Conservation (phyloP, 108 stramenopile species). For the Halocafeteria seosinensis region DNA sequence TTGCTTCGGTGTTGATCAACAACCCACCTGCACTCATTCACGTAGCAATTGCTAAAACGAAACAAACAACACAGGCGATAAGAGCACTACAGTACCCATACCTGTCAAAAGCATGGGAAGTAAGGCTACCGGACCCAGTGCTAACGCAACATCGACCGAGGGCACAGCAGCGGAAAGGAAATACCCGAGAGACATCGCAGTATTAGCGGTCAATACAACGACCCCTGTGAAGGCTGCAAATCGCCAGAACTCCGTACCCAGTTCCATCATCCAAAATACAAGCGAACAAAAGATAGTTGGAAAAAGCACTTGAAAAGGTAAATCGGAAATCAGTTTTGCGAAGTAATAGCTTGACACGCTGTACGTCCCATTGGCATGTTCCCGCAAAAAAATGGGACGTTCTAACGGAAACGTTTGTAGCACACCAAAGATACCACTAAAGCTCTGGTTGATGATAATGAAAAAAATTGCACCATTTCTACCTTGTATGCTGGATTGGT, state of each 20-base stretch:
- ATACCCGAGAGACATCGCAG: constrained; percentile 3
- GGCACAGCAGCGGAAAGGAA: background rate
- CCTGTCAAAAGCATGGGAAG: background rate
- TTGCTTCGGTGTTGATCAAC: constrained; percentile 9
- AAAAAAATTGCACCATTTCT: constrained; percentile 7
- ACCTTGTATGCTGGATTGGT: constrained; percentile 7
- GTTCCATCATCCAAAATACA: constrained; percentile 10
- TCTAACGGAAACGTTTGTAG: constrained; percentile 9
- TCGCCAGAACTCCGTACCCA: background rate
- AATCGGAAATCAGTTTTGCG: constrained; percentile 1
- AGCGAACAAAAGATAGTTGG: constrained; percentile 7
- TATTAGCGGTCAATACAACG: background rate
- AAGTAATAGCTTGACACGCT: constrained; percentile 1
- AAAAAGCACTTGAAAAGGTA: constrained; percentile 5
- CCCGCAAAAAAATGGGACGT: constrained; percentile 1
- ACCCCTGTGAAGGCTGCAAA: constrained; percentile 8
- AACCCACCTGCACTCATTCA: constrained; percentile 11
- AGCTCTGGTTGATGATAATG: constrained; percentile 11
- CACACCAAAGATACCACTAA: constrained; percentile 4
- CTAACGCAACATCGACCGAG: background rate
- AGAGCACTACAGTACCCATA: constrained; percentile 2
- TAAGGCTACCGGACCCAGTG: background rate
- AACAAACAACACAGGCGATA: too few relatives aligned
- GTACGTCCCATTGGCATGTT: constrained; percentile 3
- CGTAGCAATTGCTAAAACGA: too few relatives aligned